Conservation (phyloP, 352 stramenopile genomes). For the Pythium biforme region DNA sequence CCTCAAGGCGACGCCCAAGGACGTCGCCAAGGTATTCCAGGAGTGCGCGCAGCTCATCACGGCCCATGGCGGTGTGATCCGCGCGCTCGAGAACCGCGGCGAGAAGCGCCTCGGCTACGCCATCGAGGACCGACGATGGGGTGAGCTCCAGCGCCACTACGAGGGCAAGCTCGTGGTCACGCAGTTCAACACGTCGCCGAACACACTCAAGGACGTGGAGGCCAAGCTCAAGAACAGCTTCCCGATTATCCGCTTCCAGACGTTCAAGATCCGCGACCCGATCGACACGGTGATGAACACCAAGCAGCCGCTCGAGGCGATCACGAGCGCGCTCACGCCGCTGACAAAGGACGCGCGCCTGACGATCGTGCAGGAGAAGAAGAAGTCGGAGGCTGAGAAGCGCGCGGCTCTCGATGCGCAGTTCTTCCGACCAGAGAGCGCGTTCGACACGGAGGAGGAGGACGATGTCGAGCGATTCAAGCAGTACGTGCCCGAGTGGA, state of each 20-base stretch:
- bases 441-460: constrained; percentile 62
- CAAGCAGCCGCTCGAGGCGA: constrained; percentile 59
- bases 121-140: constrained; percentile 84
- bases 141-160: constrained; percentile 83
- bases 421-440: constrained; percentile 47
- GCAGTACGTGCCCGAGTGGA: constrained; percentile 83
- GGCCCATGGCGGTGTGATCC: constrained; percentile 67
- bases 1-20: constrained; percentile 83
- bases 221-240: constrained; percentile 85
- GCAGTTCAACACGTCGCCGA: constrained; percentile 82
- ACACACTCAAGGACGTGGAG: constrained; percentile 68
- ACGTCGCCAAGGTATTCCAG: constrained; percentile 82
- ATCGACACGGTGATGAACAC: constrained; percentile 85
- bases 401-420: constrained; percentile 24
- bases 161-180: constrained; percentile 84
- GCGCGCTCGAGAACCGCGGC: constrained; percentile 74
- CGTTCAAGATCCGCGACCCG: constrained; percentile 83
- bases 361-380: constrained; percentile 36
- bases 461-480: constrained; percentile 67
- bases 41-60: constrained; percentile 76
- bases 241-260: constrained; percentile 83
- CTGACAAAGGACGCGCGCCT: constrained; percentile 28
- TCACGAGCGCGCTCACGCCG: constrained; percentile 55
- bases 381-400: constrained; percentile 36
- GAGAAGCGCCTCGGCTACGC: constrained; percentile 82